A percentile compares a stretch with the other conserved stretches of the same genome.
Conservation (phyloP, 164 flowering plant genomes). For the Berberis vulgaris region DNA sequence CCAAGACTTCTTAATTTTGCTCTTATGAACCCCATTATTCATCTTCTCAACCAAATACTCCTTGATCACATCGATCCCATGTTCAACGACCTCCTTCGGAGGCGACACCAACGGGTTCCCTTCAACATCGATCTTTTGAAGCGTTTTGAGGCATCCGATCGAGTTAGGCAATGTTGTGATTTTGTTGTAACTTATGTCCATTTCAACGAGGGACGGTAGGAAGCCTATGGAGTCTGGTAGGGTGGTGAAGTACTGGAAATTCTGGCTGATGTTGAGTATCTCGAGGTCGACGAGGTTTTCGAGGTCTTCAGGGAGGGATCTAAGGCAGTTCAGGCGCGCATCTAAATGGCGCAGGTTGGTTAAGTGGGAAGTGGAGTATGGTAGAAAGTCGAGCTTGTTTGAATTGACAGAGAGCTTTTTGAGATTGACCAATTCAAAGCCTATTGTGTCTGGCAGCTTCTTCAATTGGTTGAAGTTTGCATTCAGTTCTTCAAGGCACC, state of each 20-base stretch:
- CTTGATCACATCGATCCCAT: conserved; percentile 45
- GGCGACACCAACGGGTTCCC: conserved; percentile 85
- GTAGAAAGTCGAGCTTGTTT: conserved; percentile 66
- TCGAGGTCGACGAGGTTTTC: conserved; percentile 74
- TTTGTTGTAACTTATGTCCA: conserved; percentile 83
- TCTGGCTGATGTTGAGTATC: conserved; percentile 77
- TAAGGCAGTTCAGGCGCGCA: conserved; percentile 83
- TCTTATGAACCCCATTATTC: conserved; percentile 21
- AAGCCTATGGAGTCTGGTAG: conserved; percentile 85
- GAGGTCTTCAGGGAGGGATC: conserved; percentile 67
- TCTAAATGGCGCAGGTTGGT: conserved; percentile 58
- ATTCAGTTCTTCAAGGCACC: conserved; percentile 72
- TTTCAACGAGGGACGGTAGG: conserved; percentile 57
- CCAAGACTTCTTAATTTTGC: conserved; percentile 40
- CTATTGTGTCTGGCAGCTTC: conserved; percentile 70
- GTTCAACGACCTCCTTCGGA: conserved; percentile 59
- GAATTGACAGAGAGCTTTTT: conserved; percentile 73
- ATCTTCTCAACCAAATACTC: conserved; percentile 55
- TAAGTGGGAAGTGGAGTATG: conserved; percentile 56
- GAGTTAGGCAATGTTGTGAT: conserved; percentile 57
- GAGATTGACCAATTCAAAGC: conserved; percentile 63
- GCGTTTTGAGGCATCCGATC: conserved; percentile 56
- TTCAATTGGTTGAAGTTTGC: conserved; percentile 83
- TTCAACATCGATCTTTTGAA: conserved; percentile 57
- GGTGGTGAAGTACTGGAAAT: conserved; percentile 62